A percentile compares a stretch with the other conserved stretches of the same genome.
Evolutionary conservation across 306 rosid species (phyloP).

Genomic region (Arachis stenosperma): DNA sequence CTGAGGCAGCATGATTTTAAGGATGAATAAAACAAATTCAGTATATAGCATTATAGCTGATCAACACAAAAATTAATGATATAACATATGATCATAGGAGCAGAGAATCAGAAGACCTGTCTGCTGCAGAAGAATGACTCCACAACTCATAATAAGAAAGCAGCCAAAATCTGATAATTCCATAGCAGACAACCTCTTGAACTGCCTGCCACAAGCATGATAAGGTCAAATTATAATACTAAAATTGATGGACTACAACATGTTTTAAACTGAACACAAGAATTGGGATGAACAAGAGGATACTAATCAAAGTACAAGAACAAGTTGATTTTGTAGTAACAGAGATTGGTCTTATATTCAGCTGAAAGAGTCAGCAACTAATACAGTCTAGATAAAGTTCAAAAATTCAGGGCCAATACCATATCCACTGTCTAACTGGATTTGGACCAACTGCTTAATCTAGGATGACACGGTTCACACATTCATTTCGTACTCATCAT

Average conservation of each 20-base stretch:
- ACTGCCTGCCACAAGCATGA: conserved; percentile 85
- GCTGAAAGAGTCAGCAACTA: conserved; percentile 32
- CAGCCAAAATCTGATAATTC: conserved; percentile 93
- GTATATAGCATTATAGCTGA: conserved; percentile 18
- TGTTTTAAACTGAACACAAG: conserved; percentile 20
- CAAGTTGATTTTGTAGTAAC: conserved; percentile 10
- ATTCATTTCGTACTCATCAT: conserved; percentile 9
- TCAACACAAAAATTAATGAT: conserved; percentile 25
- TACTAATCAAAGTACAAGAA: conserved; percentile 36
- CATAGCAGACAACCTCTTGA: conserved; percentile 79
- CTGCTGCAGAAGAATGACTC: conserved; percentile 81
- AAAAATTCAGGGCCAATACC: conserved; percentile 20
- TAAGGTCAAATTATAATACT: conserved; percentile 48
- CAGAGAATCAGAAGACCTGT: conserved; percentile 60
- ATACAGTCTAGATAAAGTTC: conserved; percentile 6
- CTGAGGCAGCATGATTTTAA: conserved; percentile 48
- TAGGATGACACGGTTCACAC: conserved; percentile 22
- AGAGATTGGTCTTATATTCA: conserved; percentile 23
- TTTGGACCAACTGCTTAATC: conserved; percentile 30
- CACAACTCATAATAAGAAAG: conserved; percentile 78
- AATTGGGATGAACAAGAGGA: conserved; percentile 8
- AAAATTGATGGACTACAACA: conserved; percentile 34
- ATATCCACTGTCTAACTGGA: conserved; percentile 26
- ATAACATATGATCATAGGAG: conserved; percentile 9
- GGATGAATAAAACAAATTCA: conserved; percentile 30